Conservation (phyloP, 768 basidiomycete species). For the Fistulinella prunicolor region DNA sequence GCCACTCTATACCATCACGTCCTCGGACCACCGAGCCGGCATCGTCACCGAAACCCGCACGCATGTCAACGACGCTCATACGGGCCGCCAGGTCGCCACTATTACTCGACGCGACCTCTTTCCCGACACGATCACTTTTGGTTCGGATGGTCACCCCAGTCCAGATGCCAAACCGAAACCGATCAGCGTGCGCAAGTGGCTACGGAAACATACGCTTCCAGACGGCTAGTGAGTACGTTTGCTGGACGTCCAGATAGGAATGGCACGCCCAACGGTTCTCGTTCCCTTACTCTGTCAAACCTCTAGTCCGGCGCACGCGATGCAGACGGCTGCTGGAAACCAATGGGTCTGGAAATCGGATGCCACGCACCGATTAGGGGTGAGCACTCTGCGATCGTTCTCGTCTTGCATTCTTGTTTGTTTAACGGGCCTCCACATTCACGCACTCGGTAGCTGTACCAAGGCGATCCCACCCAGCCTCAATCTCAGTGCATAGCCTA, state of each 20-base stretch:
- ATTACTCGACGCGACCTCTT: slow-evolving; percentile 6
- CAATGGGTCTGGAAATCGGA: slow-evolving; percentile 15
- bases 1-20: slow-evolving; percentile 11
- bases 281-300: too few species aligned
- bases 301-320: slow-evolving; percentile 7
- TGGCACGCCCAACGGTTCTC: too few species aligned
- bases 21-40: background rate
- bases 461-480: too few species aligned
- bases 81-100: slow-evolving; percentile 5
- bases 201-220: slow-evolving; percentile 7
- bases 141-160: background rate
- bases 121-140: slow-evolving; percentile 17
- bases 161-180: background rate
- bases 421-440: too few species aligned
- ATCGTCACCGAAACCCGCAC: slow-evolving; percentile 5
- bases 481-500: slow-evolving; percentile 11
- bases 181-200: slow-evolving; percentile 14
- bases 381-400: background rate
- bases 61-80: slow-evolving; percentile 6
- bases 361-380: slow-evolving; percentile 8
- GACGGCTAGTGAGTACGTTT: slow-evolving; percentile 11
- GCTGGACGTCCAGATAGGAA: too few species aligned
- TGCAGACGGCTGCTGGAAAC: slow-evolving; percentile 3
- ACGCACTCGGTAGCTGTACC: too few species aligned
- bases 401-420: too few species aligned